Base-by-base conservation (phyloP, 1,284 basidiomycete species). In the Vanrija pseudolonga region DNA sequence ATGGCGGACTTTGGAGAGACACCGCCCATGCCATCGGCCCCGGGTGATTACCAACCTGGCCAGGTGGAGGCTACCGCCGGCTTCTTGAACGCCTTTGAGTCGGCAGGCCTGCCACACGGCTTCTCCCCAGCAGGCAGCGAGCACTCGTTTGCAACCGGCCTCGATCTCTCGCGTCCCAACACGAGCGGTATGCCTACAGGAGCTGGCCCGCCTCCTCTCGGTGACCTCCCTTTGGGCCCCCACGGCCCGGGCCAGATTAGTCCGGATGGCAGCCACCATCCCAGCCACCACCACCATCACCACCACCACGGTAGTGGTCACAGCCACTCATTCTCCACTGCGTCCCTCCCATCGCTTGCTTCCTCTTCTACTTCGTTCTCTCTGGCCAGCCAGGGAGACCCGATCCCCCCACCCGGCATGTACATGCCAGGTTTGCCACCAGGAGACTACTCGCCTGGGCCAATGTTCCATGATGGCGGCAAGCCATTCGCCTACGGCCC, bases 281-380 rank as follows among this genome's bases (percentile, higher is more conserved):
- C 51, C 45, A 17, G n/a, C 20, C 15, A n/a, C 40, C 11, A 36
- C 28, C 37, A 18, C 41, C 42, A 49, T n/a, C 50, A 59, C 39
- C 45, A 32, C 32, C 32, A 45, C 45, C 54, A 46, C 41, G 48
- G 39, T 14, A 53, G 23, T 45, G 58, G 53, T 3, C 55, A 60
- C 37, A 54, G 51, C 37, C 55, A 59, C 41, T 53, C 61, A 12
- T 62, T 59, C 51, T 55, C 55, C 14, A 56, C 49, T 6, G 56
- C 59, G 12, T 63, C 61, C 2, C 51, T 61, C 3, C 53, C 59
- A 1, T 62, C 60, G 5, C 47, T 62, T 4, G 55, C 59, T 3
- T 62, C 58, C 8, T 56, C 50, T 17, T 60, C 57, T 3, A 55
- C 56, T 3, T 57, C 56, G 3, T 56, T 57, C 39, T 61, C 59